Conservation (phyloP, 352 stramenopile genomes). For the Blastocystis sp. region DNA sequence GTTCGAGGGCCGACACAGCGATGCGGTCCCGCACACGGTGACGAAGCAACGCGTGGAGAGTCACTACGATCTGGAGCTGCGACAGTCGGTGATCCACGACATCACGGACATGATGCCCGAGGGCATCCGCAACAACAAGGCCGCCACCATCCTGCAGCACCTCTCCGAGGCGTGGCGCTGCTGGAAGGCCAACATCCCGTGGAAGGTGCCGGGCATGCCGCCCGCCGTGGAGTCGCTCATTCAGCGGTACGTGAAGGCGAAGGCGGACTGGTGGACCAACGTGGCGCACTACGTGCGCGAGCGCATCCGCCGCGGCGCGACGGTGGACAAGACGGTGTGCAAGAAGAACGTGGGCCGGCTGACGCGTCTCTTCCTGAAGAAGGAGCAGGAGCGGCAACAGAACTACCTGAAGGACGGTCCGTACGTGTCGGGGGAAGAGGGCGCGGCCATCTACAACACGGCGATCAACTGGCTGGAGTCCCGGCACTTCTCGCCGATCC, state of each 20-base stretch:
- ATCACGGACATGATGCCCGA: constrained; percentile 99
- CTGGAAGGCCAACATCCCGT: constrained; percentile 99
- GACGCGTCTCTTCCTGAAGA: constrained; percentile 97
- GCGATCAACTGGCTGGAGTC: constrained; percentile 99
- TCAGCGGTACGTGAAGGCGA: constrained; percentile 97
- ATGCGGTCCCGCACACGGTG: constrained; percentile 96
- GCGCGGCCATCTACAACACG: constrained; percentile 98
- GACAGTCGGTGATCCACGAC: constrained; percentile 98
- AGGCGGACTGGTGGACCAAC: constrained; percentile 96
- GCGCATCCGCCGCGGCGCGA: constrained; percentile 96
- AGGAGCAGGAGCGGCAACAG: constrained; percentile 98
- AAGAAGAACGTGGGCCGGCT: constrained; percentile 97
- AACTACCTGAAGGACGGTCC: constrained; percentile 98
- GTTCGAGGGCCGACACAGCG: constrained; percentile 97
- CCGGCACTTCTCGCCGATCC: constrained; percentile 97
- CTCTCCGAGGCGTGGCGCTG: constrained; percentile 95
- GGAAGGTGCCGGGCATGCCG: constrained; percentile 98
- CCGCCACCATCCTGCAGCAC: constrained; percentile 93
- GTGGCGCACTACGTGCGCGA: constrained; percentile 99
- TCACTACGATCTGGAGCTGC: constrained; percentile 97
- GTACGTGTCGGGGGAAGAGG: constrained; percentile 96
- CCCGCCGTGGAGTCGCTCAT: constrained; percentile 99
- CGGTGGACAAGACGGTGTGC: constrained; percentile 98
- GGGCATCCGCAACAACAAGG: constrained; percentile 98
- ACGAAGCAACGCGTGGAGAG: constrained; percentile 99